A percentile compares a stretch with the other conserved stretches of the same genome.
Evolutionary conservation across 768 basidiomycete species (phyloP).

Genomic region (Pleurotus salmoneostramineus): DNA sequence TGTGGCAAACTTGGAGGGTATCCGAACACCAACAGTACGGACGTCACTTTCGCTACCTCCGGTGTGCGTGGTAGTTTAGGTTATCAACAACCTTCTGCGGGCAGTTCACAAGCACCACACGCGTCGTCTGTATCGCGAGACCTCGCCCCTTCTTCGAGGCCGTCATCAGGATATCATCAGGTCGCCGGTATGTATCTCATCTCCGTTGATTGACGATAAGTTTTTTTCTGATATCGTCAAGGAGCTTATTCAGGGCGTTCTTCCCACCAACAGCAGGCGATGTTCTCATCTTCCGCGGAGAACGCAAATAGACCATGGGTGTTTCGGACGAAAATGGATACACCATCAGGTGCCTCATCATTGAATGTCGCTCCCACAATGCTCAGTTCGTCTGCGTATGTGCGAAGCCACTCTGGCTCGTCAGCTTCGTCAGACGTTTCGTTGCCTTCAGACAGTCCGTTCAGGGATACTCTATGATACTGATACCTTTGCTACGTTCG

Average conservation of each 20-base stretch:
- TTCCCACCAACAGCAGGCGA: too few relatives aligned
- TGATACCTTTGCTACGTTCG: neutral
- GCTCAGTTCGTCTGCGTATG: neutral
- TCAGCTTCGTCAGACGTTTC: constrained; percentile 2
- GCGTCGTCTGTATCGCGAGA: neutral
- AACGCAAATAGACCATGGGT: neutral
- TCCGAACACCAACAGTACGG: neutral
- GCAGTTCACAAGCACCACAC: neutral
- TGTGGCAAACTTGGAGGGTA: neutral
- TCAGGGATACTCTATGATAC: neutral
- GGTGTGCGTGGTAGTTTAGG: constrained; percentile 1
- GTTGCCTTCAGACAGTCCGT: neutral
- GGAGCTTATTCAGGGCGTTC: too few relatives aligned
- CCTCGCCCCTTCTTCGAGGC: neutral
- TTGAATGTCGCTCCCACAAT: neutral
- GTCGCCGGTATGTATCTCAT: neutral
- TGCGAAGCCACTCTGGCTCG: neutral
- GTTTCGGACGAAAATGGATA: neutral
- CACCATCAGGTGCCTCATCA: neutral
- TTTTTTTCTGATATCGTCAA: too few relatives aligned
- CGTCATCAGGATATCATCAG: neutral
- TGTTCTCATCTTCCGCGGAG: neutral
- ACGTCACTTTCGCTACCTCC: constrained; percentile 1
- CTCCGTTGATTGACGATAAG: neutral
- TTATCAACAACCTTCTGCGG: neutral